Evolutionary conservation across 352 stramenopile species (phyloP).

Genomic region (Globisporangium viniferum): DNA sequence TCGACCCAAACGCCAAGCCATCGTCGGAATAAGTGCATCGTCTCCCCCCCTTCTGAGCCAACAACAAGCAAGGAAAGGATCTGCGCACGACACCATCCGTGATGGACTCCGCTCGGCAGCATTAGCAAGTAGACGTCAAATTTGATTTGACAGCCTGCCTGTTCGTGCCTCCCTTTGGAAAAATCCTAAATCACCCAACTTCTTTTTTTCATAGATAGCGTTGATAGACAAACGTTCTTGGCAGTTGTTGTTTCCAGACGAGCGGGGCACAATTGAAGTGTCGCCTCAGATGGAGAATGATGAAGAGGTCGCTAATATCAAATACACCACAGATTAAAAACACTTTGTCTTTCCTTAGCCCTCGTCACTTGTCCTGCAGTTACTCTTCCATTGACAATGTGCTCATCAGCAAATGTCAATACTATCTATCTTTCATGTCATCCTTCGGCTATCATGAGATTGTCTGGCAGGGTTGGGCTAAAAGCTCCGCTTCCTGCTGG

Average conservation of each 20-base stretch:
- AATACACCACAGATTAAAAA: neutral
- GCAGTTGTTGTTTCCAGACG: neutral
- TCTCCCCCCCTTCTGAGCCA: neutral
- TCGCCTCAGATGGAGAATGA: neutral
- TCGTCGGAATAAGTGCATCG: conserved; percentile 42
- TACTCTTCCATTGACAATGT: too few species aligned
- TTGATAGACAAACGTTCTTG: neutral
- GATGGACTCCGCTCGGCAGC: neutral
- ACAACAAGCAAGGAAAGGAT: neutral
- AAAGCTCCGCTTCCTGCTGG: too few species aligned
- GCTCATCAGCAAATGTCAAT: too few species aligned
- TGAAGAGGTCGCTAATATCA: conserved; percentile 1
- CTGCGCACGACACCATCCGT: neutral
- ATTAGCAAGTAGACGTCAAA: conserved; percentile 14
- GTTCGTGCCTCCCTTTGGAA: neutral
- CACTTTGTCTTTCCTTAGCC: too few species aligned
- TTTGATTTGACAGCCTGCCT: conserved; percentile 9
- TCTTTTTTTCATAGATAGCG: conserved; percentile 15
- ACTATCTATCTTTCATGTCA: too few species aligned
- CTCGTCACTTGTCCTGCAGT: neutral
- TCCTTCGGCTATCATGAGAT: too few species aligned
- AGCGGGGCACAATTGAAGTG: conserved; percentile 7
- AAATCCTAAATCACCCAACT: neutral
- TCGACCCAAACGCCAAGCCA: conserved; percentile 55
- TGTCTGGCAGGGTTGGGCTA: too few species aligned